phyloP scores from a whole-genome alignment of 2,329 filamentous ascomycete species.

The Penicillium sclerotigenum region DNA sequence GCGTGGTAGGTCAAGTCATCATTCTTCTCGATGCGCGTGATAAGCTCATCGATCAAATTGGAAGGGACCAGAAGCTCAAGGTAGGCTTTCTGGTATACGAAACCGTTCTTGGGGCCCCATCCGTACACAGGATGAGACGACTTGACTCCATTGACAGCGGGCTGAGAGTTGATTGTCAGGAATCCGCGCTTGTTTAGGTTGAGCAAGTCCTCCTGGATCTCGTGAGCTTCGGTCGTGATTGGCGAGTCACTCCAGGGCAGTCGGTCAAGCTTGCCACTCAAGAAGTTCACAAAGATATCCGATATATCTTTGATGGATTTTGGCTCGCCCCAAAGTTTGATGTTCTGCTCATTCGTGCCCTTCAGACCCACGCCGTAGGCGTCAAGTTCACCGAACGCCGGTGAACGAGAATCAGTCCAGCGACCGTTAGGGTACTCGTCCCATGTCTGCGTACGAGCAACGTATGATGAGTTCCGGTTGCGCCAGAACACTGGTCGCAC shows the following conservation, averaged over 20 bases:
- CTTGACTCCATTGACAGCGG: constrained; percentile 85
- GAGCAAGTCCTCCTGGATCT: constrained; percentile 73
- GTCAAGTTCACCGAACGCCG: constrained; percentile 92
- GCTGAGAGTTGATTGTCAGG: constrained; percentile 95
- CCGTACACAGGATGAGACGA: constrained; percentile 84
- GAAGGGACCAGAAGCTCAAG: constrained; percentile 86
- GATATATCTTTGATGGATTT: constrained; percentile 75
- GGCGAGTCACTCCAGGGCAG: constrained; percentile 93
- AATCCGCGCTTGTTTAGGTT: constrained; percentile 81
- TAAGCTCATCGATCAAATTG: constrained; percentile 71
- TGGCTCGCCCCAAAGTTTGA: constrained; percentile 90
- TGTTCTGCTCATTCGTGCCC: constrained; percentile 92
- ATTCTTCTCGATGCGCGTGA: constrained; percentile 72
- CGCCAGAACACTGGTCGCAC: constrained; percentile 99
- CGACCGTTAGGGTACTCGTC: constrained; percentile 98
- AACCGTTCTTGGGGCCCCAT: constrained; percentile 92
- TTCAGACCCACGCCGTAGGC: constrained; percentile 91
- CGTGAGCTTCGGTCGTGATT: constrained; percentile 76
- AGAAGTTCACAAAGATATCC: constrained; percentile 78
- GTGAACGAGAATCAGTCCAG: constrained; percentile 95
- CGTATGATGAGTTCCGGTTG: constrained; percentile 92
- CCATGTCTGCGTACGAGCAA: constrained; percentile 95
- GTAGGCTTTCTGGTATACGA: constrained; percentile 98
- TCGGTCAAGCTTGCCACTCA: constrained; percentile 74
- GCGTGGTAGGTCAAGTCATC: constrained; percentile 90